Base-by-base conservation (phyloP, 306 rosid species). In the Rosa rugosa region DNA sequence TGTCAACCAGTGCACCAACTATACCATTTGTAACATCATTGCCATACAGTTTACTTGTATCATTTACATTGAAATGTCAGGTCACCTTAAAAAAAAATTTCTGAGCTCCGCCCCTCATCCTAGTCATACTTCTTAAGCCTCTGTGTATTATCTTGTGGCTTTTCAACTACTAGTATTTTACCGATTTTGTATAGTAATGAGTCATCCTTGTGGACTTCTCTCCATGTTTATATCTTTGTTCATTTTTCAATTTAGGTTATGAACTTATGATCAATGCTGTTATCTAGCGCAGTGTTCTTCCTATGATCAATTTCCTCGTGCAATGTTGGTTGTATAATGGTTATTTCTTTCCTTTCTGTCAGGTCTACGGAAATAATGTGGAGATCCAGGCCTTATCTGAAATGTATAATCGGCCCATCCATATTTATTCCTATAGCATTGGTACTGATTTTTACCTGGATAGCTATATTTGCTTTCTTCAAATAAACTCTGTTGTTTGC, bases 381-480 rank as follows among this genome's bases (percentile, higher is more conserved):
- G 99, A 95, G 92, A 95, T 95, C 80, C 99, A 95, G 83, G 97
- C 93, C 44, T 82, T 95, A 74, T 90, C 88, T 73, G 99, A 95
- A 84, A 95, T 95, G 97, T 95, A 95, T 63, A 95, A 95, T 82
- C 90, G 99, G 60, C 99, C 97, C 31, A 93, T 95, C 82, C 98
- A 95, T 86, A 95, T 95, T 56, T 91, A 90, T 84, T 90, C 93
- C 59, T 91, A 95, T 76, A 71, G 89, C 82, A 89, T 88, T 82
- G 99, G 99, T 93, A 40, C 71, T 59, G 42, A 54, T 42, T 69
- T 75, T 63, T 18, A 44, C 40, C 75, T 73, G 63, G 11, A 40
- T 49, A 67, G 38, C 31, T 53, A 69, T 64, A 22, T 64, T 49
- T 27, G 11, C 10, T 7, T 77, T 67, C 71, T 76, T 75, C 13